These are phyloP conservation scores for Hirschfeldia incana DNA, from an alignment of 345 rosid species.

Conservation along the genomic window DNA sequence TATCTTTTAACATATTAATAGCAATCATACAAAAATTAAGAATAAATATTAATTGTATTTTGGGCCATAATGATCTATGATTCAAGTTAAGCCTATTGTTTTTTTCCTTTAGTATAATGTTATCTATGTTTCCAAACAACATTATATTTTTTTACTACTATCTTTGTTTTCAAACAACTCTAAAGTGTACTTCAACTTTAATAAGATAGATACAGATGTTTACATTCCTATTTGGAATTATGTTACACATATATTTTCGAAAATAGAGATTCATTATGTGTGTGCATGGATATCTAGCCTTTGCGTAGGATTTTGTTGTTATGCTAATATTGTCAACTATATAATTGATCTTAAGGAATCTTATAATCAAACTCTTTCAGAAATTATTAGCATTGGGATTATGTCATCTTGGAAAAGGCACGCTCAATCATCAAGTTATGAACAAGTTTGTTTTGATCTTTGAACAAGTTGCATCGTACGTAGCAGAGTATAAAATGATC, in stretches of 20 bases:
- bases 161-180: too few relatives aligned
- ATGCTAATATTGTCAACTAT: neutral
- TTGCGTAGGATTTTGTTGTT: neutral
- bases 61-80: too few relatives aligned
- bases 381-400: neutral
- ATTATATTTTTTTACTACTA: too few relatives aligned
- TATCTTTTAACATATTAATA: too few relatives aligned
- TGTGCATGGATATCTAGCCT: neutral
- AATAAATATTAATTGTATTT: too few relatives aligned
- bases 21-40: too few relatives aligned
- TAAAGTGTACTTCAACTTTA: too few relatives aligned
- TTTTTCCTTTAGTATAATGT: too few relatives aligned
- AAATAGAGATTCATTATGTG: neutral
- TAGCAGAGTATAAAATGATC: constrained; percentile 10
- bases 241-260: neutral
- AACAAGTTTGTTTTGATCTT: neutral
- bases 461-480: constrained; percentile 11
- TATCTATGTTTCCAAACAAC: too few relatives aligned
- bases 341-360: neutral
- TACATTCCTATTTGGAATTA: neutral
- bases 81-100: too few relatives aligned
- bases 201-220: neutral
- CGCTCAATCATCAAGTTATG: neutral
- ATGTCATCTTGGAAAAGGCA: neutral
- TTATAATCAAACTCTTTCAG: neutral